Percentiles rank a stretch among this genome's conserved stretches.
Evolutionary conservation across 148 eudicot genomes (phyloP).

Genomic region (Gaultheria prostrata): DNA sequence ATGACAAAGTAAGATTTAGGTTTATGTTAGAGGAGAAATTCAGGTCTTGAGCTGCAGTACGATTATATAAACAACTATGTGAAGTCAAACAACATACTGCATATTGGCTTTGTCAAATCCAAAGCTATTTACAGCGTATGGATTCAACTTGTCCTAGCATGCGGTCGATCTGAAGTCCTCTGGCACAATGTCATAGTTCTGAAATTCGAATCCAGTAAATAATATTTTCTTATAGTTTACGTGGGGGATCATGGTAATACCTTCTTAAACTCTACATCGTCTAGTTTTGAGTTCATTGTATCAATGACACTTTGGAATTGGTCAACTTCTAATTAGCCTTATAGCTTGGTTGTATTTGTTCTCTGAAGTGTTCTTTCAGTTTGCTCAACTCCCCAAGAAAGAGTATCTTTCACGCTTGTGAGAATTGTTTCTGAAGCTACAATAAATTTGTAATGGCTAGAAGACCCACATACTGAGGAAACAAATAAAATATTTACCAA

Average conservation of each 20-base stretch:
- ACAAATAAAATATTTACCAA: not conserved
- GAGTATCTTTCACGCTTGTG: not conserved
- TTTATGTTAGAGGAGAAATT: not conserved
- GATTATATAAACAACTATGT: not conserved
- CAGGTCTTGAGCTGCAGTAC: not conserved
- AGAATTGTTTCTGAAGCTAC: not conserved
- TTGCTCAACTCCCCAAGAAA: not conserved
- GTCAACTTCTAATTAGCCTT: not conserved
- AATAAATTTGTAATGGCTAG: not conserved
- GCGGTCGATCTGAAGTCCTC: not conserved
- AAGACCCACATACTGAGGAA: not conserved
- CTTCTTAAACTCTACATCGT: not conserved
- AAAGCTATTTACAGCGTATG: not conserved
- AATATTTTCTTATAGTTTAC: not conserved
- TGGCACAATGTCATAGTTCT: not conserved
- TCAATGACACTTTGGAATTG: not conserved
- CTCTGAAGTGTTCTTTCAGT: not conserved
- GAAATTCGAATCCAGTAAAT: not conserved
- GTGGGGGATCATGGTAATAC: not conserved
- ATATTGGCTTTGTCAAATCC: not conserved
- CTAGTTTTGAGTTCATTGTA: not conserved
- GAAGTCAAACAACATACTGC: not conserved
- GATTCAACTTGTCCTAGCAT: not conserved
- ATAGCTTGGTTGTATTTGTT: not conserved
- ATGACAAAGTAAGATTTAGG: not conserved